phyloP scores from a whole-genome alignment of 495 filamentous ascomycete genomes.

The Cercophora newfieldiana region DNA sequence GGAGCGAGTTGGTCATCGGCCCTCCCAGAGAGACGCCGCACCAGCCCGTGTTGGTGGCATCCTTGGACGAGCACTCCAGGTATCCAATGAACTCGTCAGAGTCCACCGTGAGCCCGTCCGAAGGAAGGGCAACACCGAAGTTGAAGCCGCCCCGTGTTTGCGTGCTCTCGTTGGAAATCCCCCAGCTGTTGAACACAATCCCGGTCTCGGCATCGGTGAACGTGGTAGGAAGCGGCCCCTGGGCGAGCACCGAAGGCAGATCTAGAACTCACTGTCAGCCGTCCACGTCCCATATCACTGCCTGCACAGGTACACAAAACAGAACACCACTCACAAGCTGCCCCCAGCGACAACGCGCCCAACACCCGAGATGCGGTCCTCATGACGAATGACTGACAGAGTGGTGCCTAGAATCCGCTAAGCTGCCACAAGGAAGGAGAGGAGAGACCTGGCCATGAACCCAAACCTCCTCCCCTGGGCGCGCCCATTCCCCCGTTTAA shows the following conservation, averaged over 20 bases:
- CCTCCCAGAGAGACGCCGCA: constrained; percentile 57
- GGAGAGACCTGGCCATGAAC: constrained; percentile 2
- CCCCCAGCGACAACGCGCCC: constrained; percentile 30
- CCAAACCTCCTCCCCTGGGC: not conserved
- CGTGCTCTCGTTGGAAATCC: constrained; percentile 24
- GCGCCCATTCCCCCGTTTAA: not conserved
- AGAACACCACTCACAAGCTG: constrained; percentile 29
- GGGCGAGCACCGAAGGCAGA: constrained; percentile 30
- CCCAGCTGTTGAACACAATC: constrained; percentile 50
- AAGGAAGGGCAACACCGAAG: constrained; percentile 58
- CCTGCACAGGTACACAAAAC: not conserved
- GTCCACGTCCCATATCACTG: constrained; percentile 6
- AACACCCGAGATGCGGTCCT: constrained; percentile 27
- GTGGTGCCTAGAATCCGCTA: constrained; percentile 17
- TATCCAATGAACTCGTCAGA: constrained; percentile 61
- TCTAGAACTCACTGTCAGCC: constrained; percentile 17
- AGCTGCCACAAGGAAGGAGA: constrained; percentile 15
- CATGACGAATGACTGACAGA: constrained; percentile 28
- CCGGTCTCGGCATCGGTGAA: constrained; percentile 47
- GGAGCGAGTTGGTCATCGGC: constrained; percentile 59
- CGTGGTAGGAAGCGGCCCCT: constrained; percentile 26
- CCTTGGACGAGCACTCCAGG: constrained; percentile 40
- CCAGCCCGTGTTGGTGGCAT: constrained; percentile 47
- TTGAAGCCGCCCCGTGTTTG: constrained; percentile 45
- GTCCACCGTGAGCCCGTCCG: constrained; percentile 49